Conservation (phyloP, 169 alveolate genomes). For the Plasmodium falciparum region DNA sequence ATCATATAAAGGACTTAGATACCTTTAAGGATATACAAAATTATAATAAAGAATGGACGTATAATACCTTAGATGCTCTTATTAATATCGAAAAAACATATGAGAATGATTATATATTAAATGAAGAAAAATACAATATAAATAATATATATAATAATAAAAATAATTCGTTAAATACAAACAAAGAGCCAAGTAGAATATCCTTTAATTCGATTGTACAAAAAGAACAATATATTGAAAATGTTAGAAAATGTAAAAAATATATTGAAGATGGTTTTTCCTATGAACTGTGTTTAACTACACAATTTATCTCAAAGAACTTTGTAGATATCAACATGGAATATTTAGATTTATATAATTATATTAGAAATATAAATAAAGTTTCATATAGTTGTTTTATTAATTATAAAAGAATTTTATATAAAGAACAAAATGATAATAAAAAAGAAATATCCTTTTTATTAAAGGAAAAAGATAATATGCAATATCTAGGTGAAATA, state of each 20-base stretch:
- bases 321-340: background rate
- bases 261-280: conserved; percentile 69
- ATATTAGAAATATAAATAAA: conserved; percentile 55
- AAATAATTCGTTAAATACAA: background rate
- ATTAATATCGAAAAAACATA: background rate
- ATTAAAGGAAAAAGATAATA: background rate
- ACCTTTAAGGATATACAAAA: background rate
- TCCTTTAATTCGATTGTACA: background rate
- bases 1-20: background rate
- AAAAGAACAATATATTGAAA: conserved; percentile 31
- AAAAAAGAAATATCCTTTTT: background rate
- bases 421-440: background rate
- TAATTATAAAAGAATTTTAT: conserved; percentile 1
- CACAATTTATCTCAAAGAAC: conserved; percentile 26
- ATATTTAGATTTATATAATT: conserved; percentile 21
- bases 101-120: background rate
- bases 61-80: background rate
- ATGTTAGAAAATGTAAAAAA: conserved; percentile 54
- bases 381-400: conserved; percentile 32
- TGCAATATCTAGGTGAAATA: background rate
- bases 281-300: conserved; percentile 81
- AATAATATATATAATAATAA: background rate
- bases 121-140: conserved; percentile 3
- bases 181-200: background rate
- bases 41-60: background rate